Conservation (phyloP, 768 basidiomycete genomes). For the Chlorophyllum brunneum region DNA sequence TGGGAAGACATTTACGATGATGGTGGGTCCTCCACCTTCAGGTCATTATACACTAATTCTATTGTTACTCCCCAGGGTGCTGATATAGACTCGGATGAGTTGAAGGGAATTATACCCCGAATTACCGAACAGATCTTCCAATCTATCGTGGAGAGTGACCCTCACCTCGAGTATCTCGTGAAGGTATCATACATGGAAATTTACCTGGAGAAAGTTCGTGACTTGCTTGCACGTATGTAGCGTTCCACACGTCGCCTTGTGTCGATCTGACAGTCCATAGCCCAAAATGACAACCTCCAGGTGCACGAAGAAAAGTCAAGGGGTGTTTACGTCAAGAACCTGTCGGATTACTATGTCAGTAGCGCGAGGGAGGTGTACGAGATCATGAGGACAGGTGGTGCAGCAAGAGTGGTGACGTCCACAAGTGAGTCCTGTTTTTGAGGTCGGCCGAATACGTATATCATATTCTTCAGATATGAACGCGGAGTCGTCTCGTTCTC, state of each 20-base stretch:
- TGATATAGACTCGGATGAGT: constrained; percentile 90
- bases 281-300: constrained; percentile 97
- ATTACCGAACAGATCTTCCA: constrained; percentile 99
- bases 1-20: constrained; percentile 97
- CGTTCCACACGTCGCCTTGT: neutral
- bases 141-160: constrained; percentile 92
- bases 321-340: constrained; percentile 96
- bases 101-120: constrained; percentile 95
- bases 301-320: constrained; percentile 97
- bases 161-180: constrained; percentile 95
- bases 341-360: constrained; percentile 97
- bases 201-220: constrained; percentile 93
- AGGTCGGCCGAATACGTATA: neutral
- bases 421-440: constrained; percentile 66
- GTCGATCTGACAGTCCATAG: constrained; percentile 31
- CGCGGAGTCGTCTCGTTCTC: constrained; percentile 97
- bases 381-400: constrained; percentile 96
- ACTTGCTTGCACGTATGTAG: constrained; percentile 88
- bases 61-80: constrained; percentile 62
- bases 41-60: neutral
- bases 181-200: constrained; percentile 99
- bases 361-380: constrained; percentile 96
- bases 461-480: constrained; percentile 80
- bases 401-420: constrained; percentile 85
- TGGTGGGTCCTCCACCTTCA: constrained; percentile 47